These are phyloP conservation scores for Arthrobotrys conoides DNA, from an alignment of 2,329 filamentous ascomycete genomes.

Conservation along the genomic window DNA sequence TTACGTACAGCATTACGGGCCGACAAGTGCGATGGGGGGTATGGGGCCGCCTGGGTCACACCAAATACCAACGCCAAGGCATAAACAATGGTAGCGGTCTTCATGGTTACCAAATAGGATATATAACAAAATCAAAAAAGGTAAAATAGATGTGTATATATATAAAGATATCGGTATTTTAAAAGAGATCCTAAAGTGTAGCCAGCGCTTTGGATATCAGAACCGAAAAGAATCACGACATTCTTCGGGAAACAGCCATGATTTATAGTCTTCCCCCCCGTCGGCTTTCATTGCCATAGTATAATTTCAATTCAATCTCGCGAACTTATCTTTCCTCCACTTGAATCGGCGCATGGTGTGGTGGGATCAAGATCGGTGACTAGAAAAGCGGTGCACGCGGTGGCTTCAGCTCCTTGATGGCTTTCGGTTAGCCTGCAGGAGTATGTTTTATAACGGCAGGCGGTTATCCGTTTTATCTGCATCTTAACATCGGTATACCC, in stretches of 20 bases:
- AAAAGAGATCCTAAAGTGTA: slow-evolving; percentile 19
- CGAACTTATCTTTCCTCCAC: slow-evolving; percentile 30
- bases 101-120: slow-evolving; percentile 28
- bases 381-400: slow-evolving; percentile 7
- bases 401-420: slow-evolving; percentile 32
- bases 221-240: slow-evolving; percentile 32
- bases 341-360: slow-evolving; percentile 31
- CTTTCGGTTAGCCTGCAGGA: slow-evolving; percentile 38
- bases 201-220: slow-evolving; percentile 35
- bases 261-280: slow-evolving; percentile 19
- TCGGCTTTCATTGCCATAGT: not conserved
- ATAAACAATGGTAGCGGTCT: slow-evolving; percentile 47
- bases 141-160: not conserved
- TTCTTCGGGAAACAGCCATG: not conserved
- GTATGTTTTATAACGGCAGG: slow-evolving; percentile 46
- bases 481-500: slow-evolving; percentile 44
- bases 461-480: slow-evolving; percentile 46
- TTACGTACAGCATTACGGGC: slow-evolving; percentile 34
- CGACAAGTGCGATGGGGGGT: slow-evolving; percentile 34
- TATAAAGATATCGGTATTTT: slow-evolving; percentile 11
- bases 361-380: slow-evolving; percentile 22
- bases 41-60: slow-evolving; percentile 48
- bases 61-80: slow-evolving; percentile 45
- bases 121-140: not conserved
- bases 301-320: not conserved